These are phyloP conservation scores for Akebia trifoliata DNA, from an alignment of 164 flowering plant species.

Conservation along the genomic window DNA sequence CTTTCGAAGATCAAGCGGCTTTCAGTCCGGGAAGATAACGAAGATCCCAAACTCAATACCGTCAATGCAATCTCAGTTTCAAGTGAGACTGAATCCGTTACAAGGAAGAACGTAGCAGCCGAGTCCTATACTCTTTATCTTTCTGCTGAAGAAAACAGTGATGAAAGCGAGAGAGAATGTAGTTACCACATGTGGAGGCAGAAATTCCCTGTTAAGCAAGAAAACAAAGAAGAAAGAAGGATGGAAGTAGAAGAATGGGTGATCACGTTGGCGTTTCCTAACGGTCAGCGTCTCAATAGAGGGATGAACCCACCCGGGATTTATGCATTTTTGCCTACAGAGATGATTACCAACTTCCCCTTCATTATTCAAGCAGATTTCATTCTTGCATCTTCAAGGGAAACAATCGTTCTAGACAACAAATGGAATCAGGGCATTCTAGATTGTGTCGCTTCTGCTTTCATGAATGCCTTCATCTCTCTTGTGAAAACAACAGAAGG, in stretches of 20 bases:
- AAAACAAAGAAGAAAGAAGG: slow-evolving; percentile 37
- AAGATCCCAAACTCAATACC: slow-evolving; percentile 33
- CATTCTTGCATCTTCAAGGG: slow-evolving; percentile 48
- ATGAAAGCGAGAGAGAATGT: slow-evolving; percentile 24
- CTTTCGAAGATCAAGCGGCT: slow-evolving; percentile 54
- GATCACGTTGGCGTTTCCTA: slow-evolving; percentile 57
- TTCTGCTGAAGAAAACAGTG: slow-evolving; percentile 32
- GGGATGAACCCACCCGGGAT: slow-evolving; percentile 43
- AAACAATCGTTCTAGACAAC: slow-evolving; percentile 38
- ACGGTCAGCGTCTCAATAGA: slow-evolving; percentile 35
- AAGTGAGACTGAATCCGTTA: slow-evolving; percentile 38
- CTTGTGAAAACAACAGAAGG: slow-evolving; percentile 30
- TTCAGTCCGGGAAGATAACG: slow-evolving; percentile 42
- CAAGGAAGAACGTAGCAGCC: slow-evolving; percentile 55
- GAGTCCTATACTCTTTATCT: slow-evolving; percentile 55
- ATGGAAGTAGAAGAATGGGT: slow-evolving; percentile 44
- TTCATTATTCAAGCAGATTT: slow-evolving; percentile 54
- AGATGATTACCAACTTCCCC: slow-evolving; percentile 57
- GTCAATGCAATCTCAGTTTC: slow-evolving; percentile 45
- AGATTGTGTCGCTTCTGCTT: slow-evolving; percentile 43
- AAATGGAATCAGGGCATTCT: slow-evolving; percentile 62
- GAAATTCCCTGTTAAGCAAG: slow-evolving; percentile 45
- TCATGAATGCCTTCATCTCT: slow-evolving; percentile 40
- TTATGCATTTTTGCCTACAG: slow-evolving; percentile 63
- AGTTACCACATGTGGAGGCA: slow-evolving; percentile 66